Percentiles rank a stretch among this genome's conserved stretches.
Evolutionary conservation across 1,139 yeast species (phyloP).

Genomic region (Kazachstania sp.): DNA sequence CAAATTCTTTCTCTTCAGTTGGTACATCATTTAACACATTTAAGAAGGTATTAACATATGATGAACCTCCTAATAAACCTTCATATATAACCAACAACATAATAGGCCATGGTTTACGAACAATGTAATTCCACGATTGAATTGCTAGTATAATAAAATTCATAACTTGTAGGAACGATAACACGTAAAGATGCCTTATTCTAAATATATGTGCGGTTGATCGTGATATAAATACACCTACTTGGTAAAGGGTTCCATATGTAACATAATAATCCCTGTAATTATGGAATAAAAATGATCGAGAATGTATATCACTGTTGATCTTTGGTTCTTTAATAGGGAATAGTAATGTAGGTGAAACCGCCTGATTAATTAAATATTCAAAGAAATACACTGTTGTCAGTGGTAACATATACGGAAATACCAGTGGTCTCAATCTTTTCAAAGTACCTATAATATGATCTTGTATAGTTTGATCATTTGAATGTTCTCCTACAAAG

Average conservation of each 20-base stretch:
- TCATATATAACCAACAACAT: slow-evolving; percentile 68
- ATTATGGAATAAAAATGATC: slow-evolving; percentile 40
- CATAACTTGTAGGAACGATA: slow-evolving; percentile 59
- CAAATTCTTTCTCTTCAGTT: slow-evolving; percentile 59
- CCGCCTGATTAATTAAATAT: slow-evolving; percentile 84
- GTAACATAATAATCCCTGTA: slow-evolving; percentile 87
- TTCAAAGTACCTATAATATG: slow-evolving; percentile 22
- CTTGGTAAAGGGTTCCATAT: slow-evolving; percentile 84
- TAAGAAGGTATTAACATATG: slow-evolving; percentile 82
- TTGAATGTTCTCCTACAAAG: neutral
- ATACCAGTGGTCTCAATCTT: slow-evolving; percentile 43
- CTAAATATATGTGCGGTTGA: slow-evolving; percentile 67
- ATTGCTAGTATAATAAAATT: slow-evolving; percentile 51
- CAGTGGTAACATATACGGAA: slow-evolving; percentile 77
- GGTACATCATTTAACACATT: slow-evolving; percentile 60
- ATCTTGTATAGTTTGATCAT: slow-evolving; percentile 10
- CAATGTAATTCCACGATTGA: slow-evolving; percentile 54
- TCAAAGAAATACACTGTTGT: slow-evolving; percentile 78
- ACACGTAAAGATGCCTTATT: slow-evolving; percentile 47
- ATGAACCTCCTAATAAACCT: slow-evolving; percentile 81
- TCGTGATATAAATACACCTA: slow-evolving; percentile 86
- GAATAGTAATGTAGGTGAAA: slow-evolving; percentile 77
- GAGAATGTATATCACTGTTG: slow-evolving; percentile 20
- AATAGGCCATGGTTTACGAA: slow-evolving; percentile 60
- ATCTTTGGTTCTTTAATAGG: slow-evolving; percentile 48